Base-by-base conservation (phyloP, 1,284 basidiomycete genomes). In the Chalciporus sp. region DNA sequence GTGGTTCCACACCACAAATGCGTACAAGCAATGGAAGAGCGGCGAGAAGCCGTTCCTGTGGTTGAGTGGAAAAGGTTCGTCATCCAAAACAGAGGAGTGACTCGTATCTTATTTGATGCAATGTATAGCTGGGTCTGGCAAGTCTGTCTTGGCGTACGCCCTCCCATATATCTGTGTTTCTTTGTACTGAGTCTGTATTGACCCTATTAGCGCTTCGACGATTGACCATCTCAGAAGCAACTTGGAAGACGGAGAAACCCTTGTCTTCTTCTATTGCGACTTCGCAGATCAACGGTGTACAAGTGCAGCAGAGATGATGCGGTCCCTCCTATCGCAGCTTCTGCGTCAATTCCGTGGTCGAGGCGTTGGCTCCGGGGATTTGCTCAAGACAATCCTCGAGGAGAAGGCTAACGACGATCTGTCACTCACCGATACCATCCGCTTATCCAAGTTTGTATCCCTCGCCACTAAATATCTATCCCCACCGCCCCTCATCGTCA, bases 221-320 rank as follows among this genome's bases (percentile, higher is more conserved):
- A 28, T 60, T 1, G 23, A 52, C 20, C 37, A 42, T 1, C 17
- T 60, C 14, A 51, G 26, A 20, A 39, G 35, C n/a, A 19, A 31
- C 7, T 33, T 14, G 17, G 19, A 11, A 7, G 33, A 16, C n/a
- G 20, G 39, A 26, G 43, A 46, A 46, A 27, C n/a, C 0, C 1
- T 59, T 8, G 39, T 29, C 12, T 58, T 47, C 16, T 58, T 59
- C 26, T 60, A 56, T 40, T 60, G 56, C 9, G 52, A 58, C 29
- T 58, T 47, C 43, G 40, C 23, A 23, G 33, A 42, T 9, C 5
- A 41, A 41, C 40, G 40, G 20, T 58, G 4, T 57, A 37, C n/a
- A n/a, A 37, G 35, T 37, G n/a, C 35, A 37, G 35, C 35, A 7
- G 35, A 37, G 35, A 7, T 37, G 35, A 37, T 37, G n/a, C 35